These are phyloP conservation scores for Russula abietina DNA, from an alignment of 768 basidiomycete species.

Conservation along the genomic window DNA sequence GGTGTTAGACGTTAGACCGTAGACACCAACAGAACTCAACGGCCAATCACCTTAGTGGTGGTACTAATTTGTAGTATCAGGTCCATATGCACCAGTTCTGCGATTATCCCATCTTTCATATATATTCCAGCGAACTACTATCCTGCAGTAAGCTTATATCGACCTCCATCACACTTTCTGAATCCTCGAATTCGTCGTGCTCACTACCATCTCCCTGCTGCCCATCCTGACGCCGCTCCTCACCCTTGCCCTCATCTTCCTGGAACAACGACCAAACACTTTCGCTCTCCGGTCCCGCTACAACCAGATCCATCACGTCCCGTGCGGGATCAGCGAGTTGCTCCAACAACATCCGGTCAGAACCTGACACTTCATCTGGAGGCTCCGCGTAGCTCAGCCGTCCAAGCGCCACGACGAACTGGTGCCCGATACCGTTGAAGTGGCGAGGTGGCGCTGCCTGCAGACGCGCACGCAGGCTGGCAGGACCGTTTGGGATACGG, in stretches of 20 bases:
- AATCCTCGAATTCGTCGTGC: background rate
- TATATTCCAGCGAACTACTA: background rate
- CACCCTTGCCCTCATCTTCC: constrained; percentile 16
- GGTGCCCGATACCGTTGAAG: constrained; percentile 58
- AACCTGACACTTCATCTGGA: constrained; percentile 26
- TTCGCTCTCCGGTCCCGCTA: constrained; percentile 32
- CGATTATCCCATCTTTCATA: background rate
- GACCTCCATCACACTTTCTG: background rate
- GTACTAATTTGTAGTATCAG: too few relatives aligned
- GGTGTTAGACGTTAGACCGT: too few relatives aligned
- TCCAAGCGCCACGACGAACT: constrained; percentile 73
- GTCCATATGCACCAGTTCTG: too few relatives aligned
- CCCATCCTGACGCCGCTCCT: background rate
- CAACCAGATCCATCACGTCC: constrained; percentile 30
- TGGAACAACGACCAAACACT: constrained; percentile 32
- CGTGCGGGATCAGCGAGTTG: constrained; percentile 29
- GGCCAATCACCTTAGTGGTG: too few relatives aligned
- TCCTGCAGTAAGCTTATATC: background rate
- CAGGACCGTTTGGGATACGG: constrained; percentile 31
- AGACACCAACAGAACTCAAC: too few relatives aligned
- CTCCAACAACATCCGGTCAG: constrained; percentile 26
- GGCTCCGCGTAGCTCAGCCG: constrained; percentile 58
- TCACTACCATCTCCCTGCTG: background rate
- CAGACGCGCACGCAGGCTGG: constrained; percentile 52
- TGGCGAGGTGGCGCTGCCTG: constrained; percentile 46